Evolutionary conservation across 2,329 filamentous ascomycete genomes (phyloP).

Genomic region (Aspergillus sp.): DNA sequence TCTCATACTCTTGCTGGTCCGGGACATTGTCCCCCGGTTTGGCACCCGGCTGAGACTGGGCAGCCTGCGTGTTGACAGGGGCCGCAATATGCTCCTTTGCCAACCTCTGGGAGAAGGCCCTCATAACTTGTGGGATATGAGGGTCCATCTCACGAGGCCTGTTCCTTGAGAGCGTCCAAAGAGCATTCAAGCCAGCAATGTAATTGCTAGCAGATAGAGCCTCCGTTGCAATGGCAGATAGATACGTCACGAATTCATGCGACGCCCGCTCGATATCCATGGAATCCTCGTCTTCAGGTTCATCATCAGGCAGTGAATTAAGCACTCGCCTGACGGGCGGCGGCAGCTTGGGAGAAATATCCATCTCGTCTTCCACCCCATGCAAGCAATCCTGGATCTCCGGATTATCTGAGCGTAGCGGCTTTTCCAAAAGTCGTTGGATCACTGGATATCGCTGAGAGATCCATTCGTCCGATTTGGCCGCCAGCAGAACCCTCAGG

Average conservation of each 20-base stretch:
- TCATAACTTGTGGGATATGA: constrained; percentile 82
- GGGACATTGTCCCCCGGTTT: constrained; percentile 38
- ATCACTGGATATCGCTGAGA: constrained; percentile 64
- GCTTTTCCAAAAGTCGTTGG: constrained; percentile 83
- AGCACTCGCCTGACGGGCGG: constrained; percentile 74
- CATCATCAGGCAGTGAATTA: constrained; percentile 76
- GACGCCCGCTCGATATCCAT: constrained; percentile 65
- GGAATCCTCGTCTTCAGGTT: constrained; percentile 72
- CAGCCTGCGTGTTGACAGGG: constrained; percentile 47
- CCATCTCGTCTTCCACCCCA: constrained; percentile 57
- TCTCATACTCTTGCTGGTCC: constrained; percentile 68
- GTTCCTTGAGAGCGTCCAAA: constrained; percentile 82
- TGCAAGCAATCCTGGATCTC: constrained; percentile 93
- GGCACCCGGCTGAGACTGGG: constrained; percentile 27
- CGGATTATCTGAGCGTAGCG: constrained; percentile 74
- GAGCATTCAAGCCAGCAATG: constrained; percentile 78
- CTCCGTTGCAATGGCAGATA: constrained; percentile 81
- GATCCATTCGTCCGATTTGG: constrained; percentile 86
- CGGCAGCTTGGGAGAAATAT: constrained; percentile 60
- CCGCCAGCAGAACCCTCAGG: constrained; percentile 77
- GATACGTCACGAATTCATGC: constrained; percentile 75
- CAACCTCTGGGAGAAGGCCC: constrained; percentile 82
- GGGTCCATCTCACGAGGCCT: constrained; percentile 81
- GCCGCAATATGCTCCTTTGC: constrained; percentile 83
- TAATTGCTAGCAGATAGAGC: constrained; percentile 72